These are phyloP conservation scores for Irpex lacteus DNA, from an alignment of 1,284 basidiomycete species.

Conservation along the genomic window DNA sequence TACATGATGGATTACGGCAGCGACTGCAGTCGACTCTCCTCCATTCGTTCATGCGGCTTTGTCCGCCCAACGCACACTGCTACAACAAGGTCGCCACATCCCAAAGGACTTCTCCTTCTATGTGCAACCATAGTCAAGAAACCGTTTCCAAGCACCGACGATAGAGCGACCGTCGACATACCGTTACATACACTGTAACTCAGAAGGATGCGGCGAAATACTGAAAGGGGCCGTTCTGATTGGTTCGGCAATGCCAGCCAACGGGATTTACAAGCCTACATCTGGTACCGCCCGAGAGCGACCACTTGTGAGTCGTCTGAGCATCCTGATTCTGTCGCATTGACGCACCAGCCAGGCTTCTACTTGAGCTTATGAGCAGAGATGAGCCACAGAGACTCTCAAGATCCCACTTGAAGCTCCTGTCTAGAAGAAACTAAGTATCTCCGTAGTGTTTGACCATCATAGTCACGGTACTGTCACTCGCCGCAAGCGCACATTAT, in stretches of 20 bases:
- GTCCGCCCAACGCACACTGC: neutral
- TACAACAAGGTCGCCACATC: neutral
- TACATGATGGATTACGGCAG: neutral
- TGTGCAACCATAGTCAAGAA: neutral
- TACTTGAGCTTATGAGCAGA: too few relatives aligned
- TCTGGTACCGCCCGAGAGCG: neutral
- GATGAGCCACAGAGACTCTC: too few relatives aligned
- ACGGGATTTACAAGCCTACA: too few relatives aligned
- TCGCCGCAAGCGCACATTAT: neutral
- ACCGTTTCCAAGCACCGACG: neutral
- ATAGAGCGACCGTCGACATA: neutral
- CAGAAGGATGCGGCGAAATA: neutral
- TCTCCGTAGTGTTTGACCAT: neutral
- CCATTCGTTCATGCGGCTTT: neutral
- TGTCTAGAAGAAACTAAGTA: neutral
- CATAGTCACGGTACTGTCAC: too few relatives aligned
- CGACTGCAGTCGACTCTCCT: neutral
- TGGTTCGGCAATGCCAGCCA: neutral
- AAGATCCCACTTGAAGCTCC: too few relatives aligned
- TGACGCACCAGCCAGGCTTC: too few relatives aligned
- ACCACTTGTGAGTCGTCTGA: neutral
- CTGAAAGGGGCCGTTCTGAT: neutral
- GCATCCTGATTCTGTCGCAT: too few relatives aligned
- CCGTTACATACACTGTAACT: neutral
- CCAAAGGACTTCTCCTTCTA: neutral